Percentiles rank a stretch among this genome's conserved stretches.
Evolutionary conservation across 2,329 filamentous ascomycete genomes (phyloP).

Genomic region (Trichocomaceae sp.): DNA sequence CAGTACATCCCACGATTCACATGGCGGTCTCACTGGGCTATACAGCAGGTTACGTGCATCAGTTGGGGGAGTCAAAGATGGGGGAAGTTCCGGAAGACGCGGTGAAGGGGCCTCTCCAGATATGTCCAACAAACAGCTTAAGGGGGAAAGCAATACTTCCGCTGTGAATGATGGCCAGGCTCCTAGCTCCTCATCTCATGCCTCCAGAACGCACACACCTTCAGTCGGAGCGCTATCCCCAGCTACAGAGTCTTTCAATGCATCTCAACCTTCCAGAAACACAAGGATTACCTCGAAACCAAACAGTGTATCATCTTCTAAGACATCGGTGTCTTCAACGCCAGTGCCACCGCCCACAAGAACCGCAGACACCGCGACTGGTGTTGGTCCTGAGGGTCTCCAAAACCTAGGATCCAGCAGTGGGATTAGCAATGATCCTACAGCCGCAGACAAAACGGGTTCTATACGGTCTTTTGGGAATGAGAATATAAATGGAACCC

Average conservation of each 20-base stretch:
- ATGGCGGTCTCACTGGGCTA: constrained; percentile 79
- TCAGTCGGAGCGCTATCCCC: constrained; percentile 25
- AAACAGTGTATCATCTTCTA: constrained; percentile 37
- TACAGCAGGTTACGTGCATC: constrained; percentile 80
- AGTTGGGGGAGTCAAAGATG: constrained; percentile 63
- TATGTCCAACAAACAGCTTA: constrained; percentile 8
- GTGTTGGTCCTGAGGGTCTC: constrained; percentile 25
- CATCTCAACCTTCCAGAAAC: constrained; percentile 23
- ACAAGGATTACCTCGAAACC: constrained; percentile 38
- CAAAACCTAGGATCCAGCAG: constrained; percentile 27
- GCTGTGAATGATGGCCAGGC: constrained; percentile 19
- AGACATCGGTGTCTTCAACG: constrained; percentile 25
- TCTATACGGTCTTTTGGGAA: constrained; percentile 23
- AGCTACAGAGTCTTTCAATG: constrained; percentile 22
- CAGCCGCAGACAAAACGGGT: constrained; percentile 27
- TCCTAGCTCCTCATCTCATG: constrained; percentile 28
- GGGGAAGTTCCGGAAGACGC: constrained; percentile 28
- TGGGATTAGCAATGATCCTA: constrained; percentile 25
- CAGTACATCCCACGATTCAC: constrained; percentile 59
- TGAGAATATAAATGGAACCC: constrained; percentile 27
- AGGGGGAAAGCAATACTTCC: constrained; percentile 12
- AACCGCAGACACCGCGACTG: constrained; percentile 41
- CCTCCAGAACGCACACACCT: constrained; percentile 34
- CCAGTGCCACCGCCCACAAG: constrained; percentile 33
- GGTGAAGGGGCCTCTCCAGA: constrained; percentile 19